A percentile compares a stretch with the other conserved stretches of the same genome.
Evolutionary conservation across 768 basidiomycete species (phyloP).

Genomic region (Boletus bicolor): DNA sequence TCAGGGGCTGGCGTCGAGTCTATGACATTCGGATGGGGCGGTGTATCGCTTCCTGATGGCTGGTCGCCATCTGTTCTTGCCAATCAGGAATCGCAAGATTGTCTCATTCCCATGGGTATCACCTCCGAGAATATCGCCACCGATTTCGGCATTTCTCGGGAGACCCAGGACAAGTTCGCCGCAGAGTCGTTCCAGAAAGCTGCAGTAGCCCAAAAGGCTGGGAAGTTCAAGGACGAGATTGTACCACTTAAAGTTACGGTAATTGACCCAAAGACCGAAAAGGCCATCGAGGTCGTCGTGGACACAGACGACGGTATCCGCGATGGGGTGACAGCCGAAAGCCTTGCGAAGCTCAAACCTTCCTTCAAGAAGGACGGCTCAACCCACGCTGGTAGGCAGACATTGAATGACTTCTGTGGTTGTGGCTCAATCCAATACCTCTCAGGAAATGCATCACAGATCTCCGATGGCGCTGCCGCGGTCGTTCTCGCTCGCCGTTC

Average conservation of each 20-base stretch:
- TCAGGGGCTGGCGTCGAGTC: constrained; percentile 84
- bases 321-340: constrained; percentile 78
- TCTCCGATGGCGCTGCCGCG: constrained; percentile 91
- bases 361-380: constrained; percentile 73
- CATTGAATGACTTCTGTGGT: not conserved
- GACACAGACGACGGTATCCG: constrained; percentile 84
- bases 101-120: constrained; percentile 86
- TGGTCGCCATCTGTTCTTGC: constrained; percentile 65
- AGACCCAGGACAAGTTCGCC: constrained; percentile 80
- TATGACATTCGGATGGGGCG: constrained; percentile 79
- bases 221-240: constrained; percentile 82
- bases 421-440: constrained; percentile 1
- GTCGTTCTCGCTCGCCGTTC: constrained; percentile 81
- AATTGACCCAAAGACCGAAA: constrained; percentile 71
- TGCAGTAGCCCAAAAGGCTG: constrained; percentile 71
- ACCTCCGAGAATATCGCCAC: constrained; percentile 91
- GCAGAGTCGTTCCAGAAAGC: constrained; percentile 85
- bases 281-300: constrained; percentile 63
- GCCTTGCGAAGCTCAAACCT: constrained; percentile 78
- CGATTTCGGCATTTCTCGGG: constrained; percentile 71
- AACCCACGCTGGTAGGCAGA: constrained; percentile 64
- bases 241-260: constrained; percentile 71
- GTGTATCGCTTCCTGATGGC: constrained; percentile 49
- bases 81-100: constrained; percentile 73
- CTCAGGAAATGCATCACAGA: constrained; percentile 77